Evolutionary conservation across 169 alveolate species (phyloP).

Genomic region (Plasmodium yoelii): DNA sequence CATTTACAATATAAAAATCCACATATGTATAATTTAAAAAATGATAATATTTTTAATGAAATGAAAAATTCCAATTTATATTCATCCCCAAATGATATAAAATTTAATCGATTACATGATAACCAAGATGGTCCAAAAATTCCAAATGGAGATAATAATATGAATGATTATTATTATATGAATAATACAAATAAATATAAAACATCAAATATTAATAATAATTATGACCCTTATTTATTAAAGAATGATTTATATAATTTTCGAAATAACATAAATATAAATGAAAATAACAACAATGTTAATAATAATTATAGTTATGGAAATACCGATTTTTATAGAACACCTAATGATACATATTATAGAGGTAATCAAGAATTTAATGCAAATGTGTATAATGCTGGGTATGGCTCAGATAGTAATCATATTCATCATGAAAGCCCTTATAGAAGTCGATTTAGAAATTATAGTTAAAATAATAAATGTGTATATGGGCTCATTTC

Average conservation of each 20-base stretch:
- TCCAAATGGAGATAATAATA: slow-evolving; percentile 23
- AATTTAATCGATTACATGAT: slow-evolving; percentile 41
- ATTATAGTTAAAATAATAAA: neutral
- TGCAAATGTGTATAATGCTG: slow-evolving; percentile 21
- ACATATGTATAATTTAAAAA: slow-evolving; percentile 26
- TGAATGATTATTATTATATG: slow-evolving; percentile 3
- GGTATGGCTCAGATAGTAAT: slow-evolving; percentile 3
- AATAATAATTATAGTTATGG: slow-evolving; percentile 2
- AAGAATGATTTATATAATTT: slow-evolving; percentile 46
- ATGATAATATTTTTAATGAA: slow-evolving; percentile 48
- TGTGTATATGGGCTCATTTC: no score
- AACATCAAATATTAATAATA: slow-evolving; percentile 2
- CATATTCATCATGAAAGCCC: slow-evolving; percentile 14
- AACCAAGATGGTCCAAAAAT: slow-evolving; percentile 17
- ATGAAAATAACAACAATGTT: slow-evolving; percentile 1
- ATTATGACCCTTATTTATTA: slow-evolving; percentile 29
- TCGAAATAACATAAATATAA: slow-evolving; percentile 35
- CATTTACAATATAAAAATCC: slow-evolving; percentile 16
- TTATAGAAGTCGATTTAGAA: slow-evolving; percentile 33
- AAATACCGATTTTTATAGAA: slow-evolving; percentile 19
- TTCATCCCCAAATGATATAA: slow-evolving; percentile 29
- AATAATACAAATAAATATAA: slow-evolving; percentile 4
- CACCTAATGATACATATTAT: neutral
- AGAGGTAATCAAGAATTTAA: slow-evolving; percentile 11
- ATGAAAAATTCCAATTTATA: slow-evolving; percentile 32